phyloP scores from a whole-genome alignment of 1,139 yeast genomes.

The Meyerozyma smithsonii region DNA sequence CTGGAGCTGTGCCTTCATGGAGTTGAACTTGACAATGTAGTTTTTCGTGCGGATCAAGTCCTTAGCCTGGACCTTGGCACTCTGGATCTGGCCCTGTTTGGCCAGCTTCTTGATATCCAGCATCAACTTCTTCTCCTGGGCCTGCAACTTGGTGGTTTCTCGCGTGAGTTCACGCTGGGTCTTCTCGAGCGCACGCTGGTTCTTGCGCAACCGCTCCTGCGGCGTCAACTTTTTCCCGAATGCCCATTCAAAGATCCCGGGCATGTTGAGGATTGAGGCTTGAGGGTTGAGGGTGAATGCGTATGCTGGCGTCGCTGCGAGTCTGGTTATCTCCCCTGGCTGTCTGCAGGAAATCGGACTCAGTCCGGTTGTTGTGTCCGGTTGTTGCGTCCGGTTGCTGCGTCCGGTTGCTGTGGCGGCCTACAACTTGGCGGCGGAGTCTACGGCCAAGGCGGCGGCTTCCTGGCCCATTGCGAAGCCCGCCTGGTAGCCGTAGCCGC shows the following conservation, averaged over 20 bases:
- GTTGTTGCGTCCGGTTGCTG: no score
- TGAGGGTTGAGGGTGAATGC: neutral
- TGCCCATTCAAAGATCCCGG: conserved; percentile 83
- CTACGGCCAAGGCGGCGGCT: conserved; percentile 5
- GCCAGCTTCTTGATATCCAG: conserved; percentile 88
- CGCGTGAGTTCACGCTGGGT: conserved; percentile 90
- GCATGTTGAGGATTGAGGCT: conserved; percentile 21
- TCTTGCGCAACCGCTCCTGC: conserved; percentile 89
- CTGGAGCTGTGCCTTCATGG: conserved; percentile 93
- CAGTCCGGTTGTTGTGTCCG: no score
- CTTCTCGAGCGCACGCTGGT: conserved; percentile 89
- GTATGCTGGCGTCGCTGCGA: neutral
- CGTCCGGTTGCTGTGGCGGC: neutral
- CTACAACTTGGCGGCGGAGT: neutral
- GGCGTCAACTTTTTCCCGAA: conserved; percentile 94
- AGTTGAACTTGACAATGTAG: conserved; percentile 80
- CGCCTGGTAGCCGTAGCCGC: conserved; percentile 18
- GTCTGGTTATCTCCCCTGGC: neutral
- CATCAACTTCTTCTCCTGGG: conserved; percentile 84
- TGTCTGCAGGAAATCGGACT: neutral
- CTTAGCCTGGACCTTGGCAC: conserved; percentile 92
- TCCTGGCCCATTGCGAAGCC: conserved; percentile 16
- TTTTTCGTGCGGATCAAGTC: conserved; percentile 86
- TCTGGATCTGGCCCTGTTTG: conserved; percentile 79
- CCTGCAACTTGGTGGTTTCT: conserved; percentile 79